Evolutionary conservation across 257 asterid genomes (phyloP).

Genomic region (Voacanga thouarsii): DNA sequence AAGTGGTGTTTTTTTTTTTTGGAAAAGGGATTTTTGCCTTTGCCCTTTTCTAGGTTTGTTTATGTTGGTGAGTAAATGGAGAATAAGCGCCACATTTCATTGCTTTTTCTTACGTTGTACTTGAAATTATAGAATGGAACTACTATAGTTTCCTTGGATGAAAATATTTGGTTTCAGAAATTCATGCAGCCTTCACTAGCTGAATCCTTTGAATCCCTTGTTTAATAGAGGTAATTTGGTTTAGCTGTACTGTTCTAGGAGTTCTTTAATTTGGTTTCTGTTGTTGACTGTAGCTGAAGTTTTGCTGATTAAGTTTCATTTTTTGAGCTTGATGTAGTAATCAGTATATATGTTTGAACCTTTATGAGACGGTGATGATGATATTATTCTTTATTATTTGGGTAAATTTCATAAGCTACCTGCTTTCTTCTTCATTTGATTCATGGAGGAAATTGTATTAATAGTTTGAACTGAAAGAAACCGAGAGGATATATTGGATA

Average conservation of each 20-base stretch:
- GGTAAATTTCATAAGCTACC: background rate
- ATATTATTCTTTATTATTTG: background rate
- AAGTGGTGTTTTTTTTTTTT: background rate
- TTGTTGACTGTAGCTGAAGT: too few relatives aligned
- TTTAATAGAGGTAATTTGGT: background rate
- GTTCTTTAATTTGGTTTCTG: too few relatives aligned
- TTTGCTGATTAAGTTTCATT: background rate
- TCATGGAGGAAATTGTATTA: background rate
- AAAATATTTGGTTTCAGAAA: background rate
- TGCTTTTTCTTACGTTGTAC: background rate
- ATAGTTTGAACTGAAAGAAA: background rate
- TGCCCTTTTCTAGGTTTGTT: too few relatives aligned
- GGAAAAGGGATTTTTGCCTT: too few relatives aligned
- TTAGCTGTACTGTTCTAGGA: background rate
- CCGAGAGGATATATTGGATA: background rate
- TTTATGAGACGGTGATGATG: too few relatives aligned
- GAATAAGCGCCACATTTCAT: background rate
- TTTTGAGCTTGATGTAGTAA: background rate
- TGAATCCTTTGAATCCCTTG: too few relatives aligned
- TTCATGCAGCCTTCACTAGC: background rate
- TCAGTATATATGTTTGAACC: too few relatives aligned
- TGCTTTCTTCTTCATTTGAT: background rate
- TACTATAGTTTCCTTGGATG: background rate
- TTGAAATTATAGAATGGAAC: background rate
- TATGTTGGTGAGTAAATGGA: too few relatives aligned